A percentile compares a stretch with the other conserved stretches of the same genome.
Conservation (phyloP, 2,329 filamentous ascomycete species). For the Acarospora socialis region DNA sequence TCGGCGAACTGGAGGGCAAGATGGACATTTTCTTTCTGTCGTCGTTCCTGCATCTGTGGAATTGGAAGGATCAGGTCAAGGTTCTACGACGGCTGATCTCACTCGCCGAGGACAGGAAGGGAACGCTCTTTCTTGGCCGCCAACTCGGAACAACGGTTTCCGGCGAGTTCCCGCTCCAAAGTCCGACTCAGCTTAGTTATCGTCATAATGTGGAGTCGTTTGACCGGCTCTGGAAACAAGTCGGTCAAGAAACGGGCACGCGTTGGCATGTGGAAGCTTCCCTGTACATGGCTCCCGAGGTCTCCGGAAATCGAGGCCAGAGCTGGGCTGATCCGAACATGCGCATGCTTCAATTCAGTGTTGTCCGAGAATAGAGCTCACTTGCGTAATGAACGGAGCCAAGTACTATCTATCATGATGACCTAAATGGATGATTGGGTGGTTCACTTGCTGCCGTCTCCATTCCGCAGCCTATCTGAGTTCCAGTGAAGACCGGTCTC, state of each 20-base stretch:
- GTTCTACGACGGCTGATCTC: not conserved
- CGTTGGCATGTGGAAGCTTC: conserved; percentile 29
- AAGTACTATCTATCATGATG: no score
- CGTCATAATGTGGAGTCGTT: conserved; percentile 38
- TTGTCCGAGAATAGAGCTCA: no score
- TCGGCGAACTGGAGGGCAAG: conserved; percentile 1
- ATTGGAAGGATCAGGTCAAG: conserved; percentile 4
- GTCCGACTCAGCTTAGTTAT: conserved; percentile 23
- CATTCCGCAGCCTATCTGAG: no score
- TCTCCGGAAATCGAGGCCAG: not conserved
- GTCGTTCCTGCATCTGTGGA: conserved; percentile 4
- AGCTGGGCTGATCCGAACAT: conserved; percentile 2
- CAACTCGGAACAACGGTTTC: conserved; percentile 33
- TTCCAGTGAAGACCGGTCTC: no score
- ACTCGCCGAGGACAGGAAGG: conserved; percentile 19
- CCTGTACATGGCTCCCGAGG: not conserved
- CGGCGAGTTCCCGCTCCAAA: conserved; percentile 9
- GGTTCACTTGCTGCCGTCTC: no score
- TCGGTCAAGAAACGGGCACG: conserved; percentile 35
- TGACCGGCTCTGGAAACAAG: conserved; percentile 39
- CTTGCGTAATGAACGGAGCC: no score
- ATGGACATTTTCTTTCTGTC: conserved; percentile 6
- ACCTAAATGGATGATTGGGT: no score
- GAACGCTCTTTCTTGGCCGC: conserved; percentile 37
- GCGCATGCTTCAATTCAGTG: conserved; percentile 5